Conservation (phyloP, 2,329 filamentous ascomycete species). For the Stemphylium vesicarium region DNA sequence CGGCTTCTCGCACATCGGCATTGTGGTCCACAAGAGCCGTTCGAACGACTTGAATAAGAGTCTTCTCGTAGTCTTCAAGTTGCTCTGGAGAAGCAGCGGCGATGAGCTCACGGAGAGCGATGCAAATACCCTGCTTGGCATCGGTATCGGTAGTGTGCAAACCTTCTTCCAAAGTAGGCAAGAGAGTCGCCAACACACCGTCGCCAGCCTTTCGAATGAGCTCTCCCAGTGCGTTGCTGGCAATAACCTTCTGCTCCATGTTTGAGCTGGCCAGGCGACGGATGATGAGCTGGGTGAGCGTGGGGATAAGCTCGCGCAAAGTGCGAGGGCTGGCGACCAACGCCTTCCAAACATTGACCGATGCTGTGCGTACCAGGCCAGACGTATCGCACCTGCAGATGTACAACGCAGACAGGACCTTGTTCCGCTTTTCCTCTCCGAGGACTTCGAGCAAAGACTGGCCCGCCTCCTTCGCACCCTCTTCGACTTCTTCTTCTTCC, state of each 20-base stretch:
- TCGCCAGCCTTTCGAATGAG: slow-evolving; percentile 97
- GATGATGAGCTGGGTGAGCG: slow-evolving; percentile 93
- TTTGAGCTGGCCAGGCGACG: slow-evolving; percentile 92
- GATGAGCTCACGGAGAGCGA: slow-evolving; percentile 93
- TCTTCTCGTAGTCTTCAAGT: slow-evolving; percentile 93
- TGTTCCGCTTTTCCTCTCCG: slow-evolving; percentile 95
- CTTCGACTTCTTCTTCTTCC: slow-evolving; percentile 79
- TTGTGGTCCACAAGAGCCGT: slow-evolving; percentile 90
- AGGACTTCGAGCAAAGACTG: slow-evolving; percentile 93
- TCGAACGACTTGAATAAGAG: slow-evolving; percentile 90
- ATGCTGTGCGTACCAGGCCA: slow-evolving; percentile 84
- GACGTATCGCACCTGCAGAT: slow-evolving; percentile 98
- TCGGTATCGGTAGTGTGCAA: slow-evolving; percentile 90
- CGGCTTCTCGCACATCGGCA: slow-evolving; percentile 88
- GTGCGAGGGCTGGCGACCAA: slow-evolving; percentile 90
- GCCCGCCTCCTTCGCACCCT: slow-evolving; percentile 82
- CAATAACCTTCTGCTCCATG: slow-evolving; percentile 98
- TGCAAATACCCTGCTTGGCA: slow-evolving; percentile 95
- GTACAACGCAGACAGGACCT: slow-evolving; percentile 94
- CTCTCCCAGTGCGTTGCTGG: slow-evolving; percentile 94
- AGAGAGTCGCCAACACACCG: slow-evolving; percentile 81
- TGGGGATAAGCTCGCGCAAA: slow-evolving; percentile 93
- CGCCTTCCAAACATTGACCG: slow-evolving; percentile 95
- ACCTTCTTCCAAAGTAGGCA: slow-evolving; percentile 92
- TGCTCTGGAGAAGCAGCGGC: slow-evolving; percentile 85